Evolutionary conservation across 2,329 filamentous ascomycete species (phyloP), one percentile per base, ranked within the genome.

Genomic region (Cladosporium sp.): DNA sequence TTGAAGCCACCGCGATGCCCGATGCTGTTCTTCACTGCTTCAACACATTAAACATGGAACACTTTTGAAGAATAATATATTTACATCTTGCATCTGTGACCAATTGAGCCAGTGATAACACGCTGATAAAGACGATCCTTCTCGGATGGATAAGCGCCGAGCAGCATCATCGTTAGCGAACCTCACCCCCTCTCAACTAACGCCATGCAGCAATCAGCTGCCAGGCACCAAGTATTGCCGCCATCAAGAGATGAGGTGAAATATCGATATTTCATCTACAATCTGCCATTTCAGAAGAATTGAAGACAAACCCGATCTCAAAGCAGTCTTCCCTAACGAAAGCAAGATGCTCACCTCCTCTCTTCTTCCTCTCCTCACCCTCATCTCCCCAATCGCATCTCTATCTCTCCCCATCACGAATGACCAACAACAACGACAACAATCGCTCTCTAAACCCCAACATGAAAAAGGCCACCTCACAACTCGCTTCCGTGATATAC

Each of bases 171-270:
- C 37, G 37, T 16, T 44, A 44, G 16, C 7, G 18, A 40, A 8
- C 37, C 18, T 44, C 37, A 44, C 18, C 37, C 37, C 37, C 37
- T 31, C 52, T 55, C 26, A n/a, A 3, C 52, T 29, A 57, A 57
- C 53, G 53, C 29, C 31, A 57, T 37, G 33, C 29, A 57, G 31
- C 53, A 16, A 23, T 26, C 53, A 57, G 53, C 53, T 57, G n/a
- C 12, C 16, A 57, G 53, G 18, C 33, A 57, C 21, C 31, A 35
- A 6, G 3, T 28, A 52, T 37, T 5, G 29, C 53, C 10, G 21
- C 29, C n/a, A 16, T 35, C 12, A n/a, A 44, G 0, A 44, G 37
- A 6, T 21, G 18, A 44, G 7, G 37, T 44, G n/a, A 6, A n/a
- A 18, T n/a, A n/a, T 5, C 35, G 16, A 44, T n/a, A 2, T 44